These are phyloP conservation scores for Bipolaris oryzae DNA, from an alignment of 2,329 filamentous ascomycete species.

Conservation along the genomic window DNA sequence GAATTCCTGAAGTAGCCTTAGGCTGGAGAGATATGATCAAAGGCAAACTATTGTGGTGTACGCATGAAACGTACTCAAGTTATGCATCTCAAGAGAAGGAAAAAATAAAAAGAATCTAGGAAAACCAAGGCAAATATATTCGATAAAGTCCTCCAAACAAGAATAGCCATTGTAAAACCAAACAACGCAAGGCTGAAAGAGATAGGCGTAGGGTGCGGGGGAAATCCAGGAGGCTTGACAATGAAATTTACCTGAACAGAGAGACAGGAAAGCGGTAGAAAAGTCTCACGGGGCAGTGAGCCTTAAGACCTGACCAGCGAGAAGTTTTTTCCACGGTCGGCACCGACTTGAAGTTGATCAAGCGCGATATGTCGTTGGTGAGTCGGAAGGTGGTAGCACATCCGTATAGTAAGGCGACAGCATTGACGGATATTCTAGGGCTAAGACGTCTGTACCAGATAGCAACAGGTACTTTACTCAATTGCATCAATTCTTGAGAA, in stretches of 20 bases:
- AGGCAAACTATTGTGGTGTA: neutral
- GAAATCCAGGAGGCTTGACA: conserved; percentile 11
- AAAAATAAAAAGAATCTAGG: neutral
- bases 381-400: neutral
- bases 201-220: conserved; percentile 5
- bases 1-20: neutral
- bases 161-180: neutral
- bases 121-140: neutral
- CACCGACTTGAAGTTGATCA: conserved; percentile 7
- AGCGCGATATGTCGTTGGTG: conserved; percentile 19
- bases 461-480: neutral
- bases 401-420: neutral
- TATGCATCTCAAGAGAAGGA: neutral
- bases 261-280: neutral
- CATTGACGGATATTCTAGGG: no score
- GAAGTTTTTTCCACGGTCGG: conserved; percentile 5
- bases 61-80: neutral
- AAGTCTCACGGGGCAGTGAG: neutral
- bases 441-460: neutral
- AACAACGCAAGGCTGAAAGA: conserved; percentile 1
- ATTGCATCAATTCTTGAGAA: neutral
- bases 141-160: neutral
- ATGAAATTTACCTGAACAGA: neutral
- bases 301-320: neutral
- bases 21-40: conserved; percentile 3